A percentile compares a stretch with the other conserved stretches of the same genome.
Conservation (phyloP, 1,284 basidiomycete genomes). For the Porodaedalea pini region DNA sequence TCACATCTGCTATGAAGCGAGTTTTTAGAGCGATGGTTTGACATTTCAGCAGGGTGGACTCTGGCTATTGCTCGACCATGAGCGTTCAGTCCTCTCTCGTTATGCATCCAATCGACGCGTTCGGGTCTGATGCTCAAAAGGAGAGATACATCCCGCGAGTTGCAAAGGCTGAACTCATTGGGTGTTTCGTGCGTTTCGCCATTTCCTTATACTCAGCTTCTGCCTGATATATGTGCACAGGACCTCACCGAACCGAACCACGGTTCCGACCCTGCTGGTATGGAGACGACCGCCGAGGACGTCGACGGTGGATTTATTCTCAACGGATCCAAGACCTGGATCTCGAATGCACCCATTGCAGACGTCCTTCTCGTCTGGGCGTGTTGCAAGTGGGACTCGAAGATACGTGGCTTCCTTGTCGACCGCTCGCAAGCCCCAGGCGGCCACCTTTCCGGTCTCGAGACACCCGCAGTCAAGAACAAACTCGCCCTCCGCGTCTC, state of each 20-base stretch:
- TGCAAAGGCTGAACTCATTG: conserved; percentile 75
- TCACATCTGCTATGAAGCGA: not conserved
- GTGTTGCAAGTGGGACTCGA: conserved; percentile 89
- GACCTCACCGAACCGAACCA: conserved; percentile 96
- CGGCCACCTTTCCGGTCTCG: conserved; percentile 72
- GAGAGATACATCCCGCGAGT: conserved; percentile 86
- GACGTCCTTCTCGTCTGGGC: conserved; percentile 94
- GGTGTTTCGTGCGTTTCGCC: conserved; percentile 76
- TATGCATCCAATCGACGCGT: conserved; percentile 97
- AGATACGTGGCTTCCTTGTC: conserved; percentile 88
- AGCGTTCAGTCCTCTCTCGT: conserved; percentile 95
- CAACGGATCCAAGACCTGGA: conserved; percentile 96
- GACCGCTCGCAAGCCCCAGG: conserved; percentile 76
- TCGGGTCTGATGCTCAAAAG: conserved; percentile 88
- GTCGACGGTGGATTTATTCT: conserved; percentile 81
- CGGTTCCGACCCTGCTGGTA: conserved; percentile 89
- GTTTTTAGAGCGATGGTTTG: not conserved
- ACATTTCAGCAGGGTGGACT: conserved; percentile 68
- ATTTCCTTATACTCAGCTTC: not conserved
- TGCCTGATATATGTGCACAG: conserved; percentile 34
- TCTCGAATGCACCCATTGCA: conserved; percentile 85
- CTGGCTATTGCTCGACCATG: conserved; percentile 93
- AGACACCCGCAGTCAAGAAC: conserved; percentile 87
- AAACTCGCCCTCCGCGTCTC: conserved; percentile 90
- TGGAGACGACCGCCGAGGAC: conserved; percentile 92